A percentile compares a stretch with the other conserved stretches of the same genome.
These are phyloP conservation scores for Blastomyces parvus DNA, from an alignment of 2,329 filamentous ascomycete genomes.

Conservation along the genomic window DNA sequence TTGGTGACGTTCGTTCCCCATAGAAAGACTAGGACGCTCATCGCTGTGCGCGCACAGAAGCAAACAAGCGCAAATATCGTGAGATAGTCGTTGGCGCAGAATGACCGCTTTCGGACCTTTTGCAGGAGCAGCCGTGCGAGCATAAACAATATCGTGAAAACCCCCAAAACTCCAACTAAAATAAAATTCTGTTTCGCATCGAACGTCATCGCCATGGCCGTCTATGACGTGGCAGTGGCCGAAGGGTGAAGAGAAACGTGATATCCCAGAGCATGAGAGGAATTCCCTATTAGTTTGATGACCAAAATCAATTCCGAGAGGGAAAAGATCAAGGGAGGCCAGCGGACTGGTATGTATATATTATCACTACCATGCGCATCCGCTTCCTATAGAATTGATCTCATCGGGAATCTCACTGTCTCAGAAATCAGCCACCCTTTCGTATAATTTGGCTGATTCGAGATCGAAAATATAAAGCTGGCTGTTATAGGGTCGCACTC, in stretches of 20 bases:
- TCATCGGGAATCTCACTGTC: neutral
- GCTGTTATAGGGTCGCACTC: neutral
- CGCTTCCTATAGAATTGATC: neutral
- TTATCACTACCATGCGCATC: neutral
- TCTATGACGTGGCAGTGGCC: neutral
- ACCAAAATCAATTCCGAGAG: neutral
- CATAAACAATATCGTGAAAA: constrained; percentile 8
- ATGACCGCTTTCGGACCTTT: constrained; percentile 8
- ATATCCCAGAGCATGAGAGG: neutral
- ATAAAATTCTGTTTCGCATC: constrained; percentile 6
- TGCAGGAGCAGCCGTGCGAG: constrained; percentile 8
- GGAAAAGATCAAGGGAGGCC: neutral
- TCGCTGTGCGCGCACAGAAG: constrained; percentile 1
- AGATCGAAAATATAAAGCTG: neutral
- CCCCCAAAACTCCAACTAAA: constrained; percentile 10
- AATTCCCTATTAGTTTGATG: neutral
- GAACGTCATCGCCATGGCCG: constrained; percentile 1
- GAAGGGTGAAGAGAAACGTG: neutral
- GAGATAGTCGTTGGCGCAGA: constrained; percentile 10
- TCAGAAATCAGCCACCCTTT: constrained; percentile 1
- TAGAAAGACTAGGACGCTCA: constrained; percentile 7
- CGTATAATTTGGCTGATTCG: neutral
- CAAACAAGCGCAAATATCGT: constrained; percentile 10
- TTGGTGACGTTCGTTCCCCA: constrained; percentile 11
- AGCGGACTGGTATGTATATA: neutral